phyloP scores from a whole-genome alignment of 179 eudicot species.

The Silene vulgaris region DNA sequence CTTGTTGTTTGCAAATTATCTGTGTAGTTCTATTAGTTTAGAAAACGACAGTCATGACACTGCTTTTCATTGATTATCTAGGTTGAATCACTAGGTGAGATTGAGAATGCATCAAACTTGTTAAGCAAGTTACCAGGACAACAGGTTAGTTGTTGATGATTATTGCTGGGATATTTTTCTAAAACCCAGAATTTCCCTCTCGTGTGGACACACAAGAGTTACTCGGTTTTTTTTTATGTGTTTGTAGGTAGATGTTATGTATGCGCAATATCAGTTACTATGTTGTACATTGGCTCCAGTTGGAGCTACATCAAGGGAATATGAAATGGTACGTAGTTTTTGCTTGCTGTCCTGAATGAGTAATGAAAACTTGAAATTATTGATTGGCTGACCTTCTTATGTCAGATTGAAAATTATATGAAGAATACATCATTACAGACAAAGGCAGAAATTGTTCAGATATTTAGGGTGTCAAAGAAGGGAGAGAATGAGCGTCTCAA shows the following conservation, averaged over 20 bases:
- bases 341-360: neutral
- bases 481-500: conserved; percentile 61
- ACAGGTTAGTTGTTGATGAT: conserved; percentile 42
- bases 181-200: neutral
- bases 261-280: conserved; percentile 66
- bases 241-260: conserved; percentile 71
- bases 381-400: conserved; percentile 11
- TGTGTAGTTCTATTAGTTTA: neutral
- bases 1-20: neutral
- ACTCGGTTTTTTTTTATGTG: neutral
- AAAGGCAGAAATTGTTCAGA: conserved; percentile 57
- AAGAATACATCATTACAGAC: conserved; percentile 75
- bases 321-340: conserved; percentile 43
- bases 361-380: neutral
- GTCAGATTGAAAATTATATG: conserved; percentile 60
- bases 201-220: neutral
- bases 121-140: conserved; percentile 44
- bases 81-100: conserved; percentile 95
- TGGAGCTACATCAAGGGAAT: conserved; percentile 63
- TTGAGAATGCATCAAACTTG: conserved; percentile 73
- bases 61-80: conserved; percentile 25
- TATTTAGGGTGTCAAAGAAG: conserved; percentile 67
- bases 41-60: conserved; percentile 8
- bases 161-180: neutral
- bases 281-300: conserved; percentile 56